These are phyloP conservation scores for Plasmodium adleri DNA, from an alignment of 169 alveolate genomes.

Conservation along the genomic window DNA sequence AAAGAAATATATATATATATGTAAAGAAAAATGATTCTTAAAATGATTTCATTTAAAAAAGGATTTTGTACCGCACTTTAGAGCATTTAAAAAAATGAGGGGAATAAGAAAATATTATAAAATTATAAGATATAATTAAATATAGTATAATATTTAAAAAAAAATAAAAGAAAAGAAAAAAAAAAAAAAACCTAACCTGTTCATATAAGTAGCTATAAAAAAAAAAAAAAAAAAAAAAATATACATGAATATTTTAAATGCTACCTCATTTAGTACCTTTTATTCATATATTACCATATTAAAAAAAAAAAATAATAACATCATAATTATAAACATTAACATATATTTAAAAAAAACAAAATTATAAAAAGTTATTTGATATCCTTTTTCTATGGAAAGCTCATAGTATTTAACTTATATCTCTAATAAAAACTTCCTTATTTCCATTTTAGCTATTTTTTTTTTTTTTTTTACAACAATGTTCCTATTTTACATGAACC, in stretches of 20 bases:
- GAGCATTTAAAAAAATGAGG: constrained; percentile 27
- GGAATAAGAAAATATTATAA: too few species aligned
- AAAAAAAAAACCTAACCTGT: constrained; percentile 39
- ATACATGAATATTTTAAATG: constrained; percentile 2
- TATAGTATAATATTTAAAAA: too few species aligned
- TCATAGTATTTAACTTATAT: constrained; percentile 17
- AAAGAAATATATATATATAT: too few species aligned
- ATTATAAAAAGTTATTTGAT: constrained; percentile 20
- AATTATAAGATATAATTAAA: too few species aligned
- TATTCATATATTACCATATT: constrained; percentile 2
- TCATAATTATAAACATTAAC: not conserved
- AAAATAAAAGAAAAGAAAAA: constrained; percentile 7
- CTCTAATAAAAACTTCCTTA: constrained; percentile 15
- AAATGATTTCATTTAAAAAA: too few species aligned
- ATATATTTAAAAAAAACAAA: constrained; percentile 10
- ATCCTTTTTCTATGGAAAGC: constrained; percentile 10
- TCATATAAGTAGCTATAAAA: constrained; percentile 51
- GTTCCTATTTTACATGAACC: too few species aligned
- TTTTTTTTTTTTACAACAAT: not conserved
- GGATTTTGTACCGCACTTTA: constrained; percentile 35
- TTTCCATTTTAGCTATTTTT: constrained; percentile 39
- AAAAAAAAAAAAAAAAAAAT: too few species aligned
- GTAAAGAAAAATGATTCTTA: too few species aligned
- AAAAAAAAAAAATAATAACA: not conserved
- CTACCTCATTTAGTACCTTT: constrained; percentile 11